phyloP scores from a whole-genome alignment of 179 eudicot species.

The Corrigiola litoralis region DNA sequence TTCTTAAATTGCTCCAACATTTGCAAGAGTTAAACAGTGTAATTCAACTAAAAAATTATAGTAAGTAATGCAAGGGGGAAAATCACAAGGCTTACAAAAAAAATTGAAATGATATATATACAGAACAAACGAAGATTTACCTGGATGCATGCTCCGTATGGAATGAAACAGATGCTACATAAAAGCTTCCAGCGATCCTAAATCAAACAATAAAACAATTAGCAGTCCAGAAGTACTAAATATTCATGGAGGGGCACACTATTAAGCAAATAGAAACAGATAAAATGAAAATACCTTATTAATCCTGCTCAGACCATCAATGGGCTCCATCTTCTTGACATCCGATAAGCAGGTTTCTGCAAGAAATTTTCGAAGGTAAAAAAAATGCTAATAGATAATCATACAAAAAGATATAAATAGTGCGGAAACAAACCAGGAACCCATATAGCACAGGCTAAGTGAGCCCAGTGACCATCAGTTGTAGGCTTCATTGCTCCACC shows the following conservation, averaged over 20 bases:
- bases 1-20: neutral
- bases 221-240: neutral
- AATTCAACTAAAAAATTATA: neutral
- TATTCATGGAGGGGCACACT: neutral
- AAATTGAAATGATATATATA: neutral
- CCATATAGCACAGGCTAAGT: constrained; percentile 99
- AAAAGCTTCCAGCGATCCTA: constrained; percentile 97
- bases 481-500: constrained; percentile 99
- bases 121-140: constrained; percentile 27
- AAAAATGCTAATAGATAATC: neutral
- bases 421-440: constrained; percentile 68
- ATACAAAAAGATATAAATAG: constrained; percentile 10
- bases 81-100: constrained; percentile 1
- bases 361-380: constrained; percentile 22
- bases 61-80: neutral
- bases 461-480: constrained; percentile 99
- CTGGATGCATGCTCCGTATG: constrained; percentile 99
- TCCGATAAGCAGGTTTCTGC: constrained; percentile 94
- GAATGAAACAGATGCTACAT: constrained; percentile 85
- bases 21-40: neutral
- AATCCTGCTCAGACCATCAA: constrained; percentile 79
- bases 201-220: constrained; percentile 15
- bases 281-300: constrained; percentile 52
- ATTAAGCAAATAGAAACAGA: neutral
- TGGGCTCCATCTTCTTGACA: constrained; percentile 95